phyloP scores from a whole-genome alignment of 768 basidiomycete species.

The Pisolithus sp. region DNA sequence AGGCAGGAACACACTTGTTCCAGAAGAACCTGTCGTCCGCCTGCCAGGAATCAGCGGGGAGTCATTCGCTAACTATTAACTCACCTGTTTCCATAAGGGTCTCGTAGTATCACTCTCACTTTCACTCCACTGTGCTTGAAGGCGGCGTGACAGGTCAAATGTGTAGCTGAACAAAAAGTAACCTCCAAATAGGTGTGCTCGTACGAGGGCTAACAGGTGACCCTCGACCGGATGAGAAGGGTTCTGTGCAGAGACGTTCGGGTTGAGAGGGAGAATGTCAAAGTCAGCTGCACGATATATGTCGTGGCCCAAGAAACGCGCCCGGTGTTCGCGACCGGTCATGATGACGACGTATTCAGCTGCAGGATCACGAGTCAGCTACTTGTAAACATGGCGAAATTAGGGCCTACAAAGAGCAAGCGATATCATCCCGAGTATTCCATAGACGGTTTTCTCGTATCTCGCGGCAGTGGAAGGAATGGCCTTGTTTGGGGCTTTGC shows the following conservation, averaged over 20 bases:
- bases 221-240: constrained; percentile 83
- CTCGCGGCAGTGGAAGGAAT: constrained; percentile 51
- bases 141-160: constrained; percentile 80
- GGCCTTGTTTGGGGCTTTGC: constrained; percentile 46
- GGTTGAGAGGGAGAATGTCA: constrained; percentile 82
- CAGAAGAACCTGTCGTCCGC: constrained; percentile 97
- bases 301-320: constrained; percentile 76
- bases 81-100: constrained; percentile 73
- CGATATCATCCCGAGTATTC: constrained; percentile 73
- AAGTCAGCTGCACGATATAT: constrained; percentile 88
- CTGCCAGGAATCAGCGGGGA: constrained; percentile 30
- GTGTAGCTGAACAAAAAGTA: constrained; percentile 86
- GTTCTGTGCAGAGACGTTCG: constrained; percentile 56
- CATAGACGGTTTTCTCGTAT: constrained; percentile 62
- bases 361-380: constrained; percentile 25
- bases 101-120: constrained; percentile 45
- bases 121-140: constrained; percentile 75
- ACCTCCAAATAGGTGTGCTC: constrained; percentile 75
- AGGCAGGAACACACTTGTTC: constrained; percentile 59
- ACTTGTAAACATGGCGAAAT: not conserved
- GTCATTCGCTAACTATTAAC: constrained; percentile 18
- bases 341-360: constrained; percentile 92
- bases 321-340: constrained; percentile 73
- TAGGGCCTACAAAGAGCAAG: constrained; percentile 59
- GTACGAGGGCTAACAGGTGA: constrained; percentile 79